These are phyloP conservation scores for Diaporthe eres DNA, from an alignment of 2,329 filamentous ascomycete species.

Conservation along the genomic window DNA sequence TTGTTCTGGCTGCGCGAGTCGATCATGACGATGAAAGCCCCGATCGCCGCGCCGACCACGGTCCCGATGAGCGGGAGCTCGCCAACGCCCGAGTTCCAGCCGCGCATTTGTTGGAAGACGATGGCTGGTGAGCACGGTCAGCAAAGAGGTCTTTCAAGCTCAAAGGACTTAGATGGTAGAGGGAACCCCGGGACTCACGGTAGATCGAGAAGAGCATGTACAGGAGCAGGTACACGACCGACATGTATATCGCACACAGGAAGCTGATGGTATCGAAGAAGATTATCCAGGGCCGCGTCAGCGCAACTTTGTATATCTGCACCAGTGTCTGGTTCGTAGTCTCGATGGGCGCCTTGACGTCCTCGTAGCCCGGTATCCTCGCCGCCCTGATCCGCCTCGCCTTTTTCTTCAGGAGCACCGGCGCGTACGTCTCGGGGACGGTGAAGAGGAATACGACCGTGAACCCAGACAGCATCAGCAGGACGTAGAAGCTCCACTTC, in stretches of 20 bases:
- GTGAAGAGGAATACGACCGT: constrained; percentile 65
- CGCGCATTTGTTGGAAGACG: constrained; percentile 65
- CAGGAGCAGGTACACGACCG: constrained; percentile 65
- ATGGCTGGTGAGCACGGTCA: constrained; percentile 50
- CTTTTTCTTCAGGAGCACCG: constrained; percentile 66
- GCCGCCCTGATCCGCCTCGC: constrained; percentile 64
- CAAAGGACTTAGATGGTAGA: background rate
- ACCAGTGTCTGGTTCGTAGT: constrained; percentile 58
- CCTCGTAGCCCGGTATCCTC: constrained; percentile 65
- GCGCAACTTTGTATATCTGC: constrained; percentile 61
- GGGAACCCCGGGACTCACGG: constrained; percentile 43
- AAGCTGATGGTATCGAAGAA: constrained; percentile 68
- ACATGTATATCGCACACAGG: constrained; percentile 65
- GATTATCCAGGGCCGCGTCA: constrained; percentile 68
- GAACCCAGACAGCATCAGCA: constrained; percentile 58
- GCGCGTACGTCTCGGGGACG: constrained; percentile 69
- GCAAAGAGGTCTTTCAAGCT: background rate
- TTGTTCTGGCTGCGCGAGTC: constrained; percentile 41
- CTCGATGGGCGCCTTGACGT: constrained; percentile 65
- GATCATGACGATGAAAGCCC: constrained; percentile 47
- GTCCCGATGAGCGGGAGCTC: constrained; percentile 66
- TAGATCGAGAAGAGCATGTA: constrained; percentile 74
- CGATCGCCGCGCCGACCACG: constrained; percentile 62
- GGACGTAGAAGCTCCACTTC: constrained; percentile 67
- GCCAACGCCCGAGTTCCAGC: constrained; percentile 68